Evolutionary conservation across 2,329 filamentous ascomycete species (phyloP).

Genomic region (Davidsoniella virescens): DNA sequence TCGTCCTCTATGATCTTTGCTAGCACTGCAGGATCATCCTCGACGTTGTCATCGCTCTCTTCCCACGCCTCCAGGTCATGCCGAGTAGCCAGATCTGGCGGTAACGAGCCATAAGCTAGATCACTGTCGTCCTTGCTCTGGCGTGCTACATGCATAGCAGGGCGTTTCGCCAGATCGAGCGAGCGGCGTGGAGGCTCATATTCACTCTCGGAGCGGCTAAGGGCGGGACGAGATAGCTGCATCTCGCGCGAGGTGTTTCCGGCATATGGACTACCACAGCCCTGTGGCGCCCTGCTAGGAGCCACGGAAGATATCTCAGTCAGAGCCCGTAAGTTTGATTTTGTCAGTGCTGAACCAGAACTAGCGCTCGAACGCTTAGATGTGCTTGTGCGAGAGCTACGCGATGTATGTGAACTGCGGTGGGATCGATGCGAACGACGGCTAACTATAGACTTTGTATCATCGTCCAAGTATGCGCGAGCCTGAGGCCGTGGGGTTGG

Average conservation of each 20-base stretch:
- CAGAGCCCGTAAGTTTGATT: conserved; percentile 34
- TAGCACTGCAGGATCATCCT: conserved; percentile 29
- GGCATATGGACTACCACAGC: conserved; percentile 25
- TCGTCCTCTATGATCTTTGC: conserved; percentile 29
- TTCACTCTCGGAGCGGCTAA: conserved; percentile 15
- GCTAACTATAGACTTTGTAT: conserved; percentile 24
- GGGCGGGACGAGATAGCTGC: conserved; percentile 17
- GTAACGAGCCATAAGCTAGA: conserved; percentile 74
- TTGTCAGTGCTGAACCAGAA: conserved; percentile 28
- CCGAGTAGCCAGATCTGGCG: conserved; percentile 44
- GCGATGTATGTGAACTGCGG: conserved; percentile 17
- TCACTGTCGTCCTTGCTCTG: conserved; percentile 64
- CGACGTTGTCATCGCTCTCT: not conserved
- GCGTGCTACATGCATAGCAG: conserved; percentile 10
- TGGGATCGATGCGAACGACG: conserved; percentile 19
- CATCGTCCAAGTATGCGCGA: conserved; percentile 19
- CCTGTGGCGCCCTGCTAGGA: conserved; percentile 22
- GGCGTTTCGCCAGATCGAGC: no score
- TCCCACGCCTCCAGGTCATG: conserved; percentile 23
- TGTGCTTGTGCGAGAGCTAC: conserved; percentile 19
- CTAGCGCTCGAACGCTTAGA: conserved; percentile 15
- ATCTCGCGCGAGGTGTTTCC: conserved; percentile 23
- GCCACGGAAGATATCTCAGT: conserved; percentile 35
- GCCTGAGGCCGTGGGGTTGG: conserved; percentile 9
- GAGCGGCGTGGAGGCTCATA: no score